Evolutionary conservation across 495 filamentous ascomycete genomes (phyloP).

Genomic region (Tuber brumale): DNA sequence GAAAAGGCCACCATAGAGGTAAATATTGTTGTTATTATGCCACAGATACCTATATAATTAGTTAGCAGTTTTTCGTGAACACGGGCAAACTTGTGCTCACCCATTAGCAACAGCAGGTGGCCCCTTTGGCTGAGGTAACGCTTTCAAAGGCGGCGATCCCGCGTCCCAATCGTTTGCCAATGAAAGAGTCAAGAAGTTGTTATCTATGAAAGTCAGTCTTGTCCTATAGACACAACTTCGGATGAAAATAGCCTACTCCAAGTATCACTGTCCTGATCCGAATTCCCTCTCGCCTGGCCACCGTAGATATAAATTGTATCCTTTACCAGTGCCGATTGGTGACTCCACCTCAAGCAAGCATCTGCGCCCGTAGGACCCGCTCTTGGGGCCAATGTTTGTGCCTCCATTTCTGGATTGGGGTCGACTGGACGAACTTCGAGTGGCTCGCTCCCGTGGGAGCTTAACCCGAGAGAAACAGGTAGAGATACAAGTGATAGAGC

Average conservation of each 20-base stretch:
- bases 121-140: constrained; percentile 59
- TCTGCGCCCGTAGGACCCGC: constrained; percentile 48
- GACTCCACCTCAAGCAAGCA: constrained; percentile 61
- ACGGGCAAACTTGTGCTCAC: constrained; percentile 8
- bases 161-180: constrained; percentile 62
- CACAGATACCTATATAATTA: constrained; percentile 52
- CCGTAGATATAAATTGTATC: constrained; percentile 73
- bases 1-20: constrained; percentile 65
- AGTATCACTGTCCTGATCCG: constrained; percentile 52
- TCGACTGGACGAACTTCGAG: constrained; percentile 5
- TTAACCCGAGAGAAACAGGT: constrained; percentile 4
- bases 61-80: neutral
- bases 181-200: constrained; percentile 61
- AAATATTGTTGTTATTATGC: constrained; percentile 61
- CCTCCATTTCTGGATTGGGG: constrained; percentile 12
- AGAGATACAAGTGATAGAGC: constrained; percentile 12
- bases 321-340: constrained; percentile 63
- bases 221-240: constrained; percentile 27
- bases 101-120: constrained; percentile 64
- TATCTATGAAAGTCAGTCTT: constrained; percentile 48
- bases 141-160: constrained; percentile 53
- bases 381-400: neutral
- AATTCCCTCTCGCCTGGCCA: constrained; percentile 52
- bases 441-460: neutral
- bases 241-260: constrained; percentile 54